phyloP scores from a whole-genome alignment of 768 basidiomycete species.

The Phlegmacium glaucopus region DNA sequence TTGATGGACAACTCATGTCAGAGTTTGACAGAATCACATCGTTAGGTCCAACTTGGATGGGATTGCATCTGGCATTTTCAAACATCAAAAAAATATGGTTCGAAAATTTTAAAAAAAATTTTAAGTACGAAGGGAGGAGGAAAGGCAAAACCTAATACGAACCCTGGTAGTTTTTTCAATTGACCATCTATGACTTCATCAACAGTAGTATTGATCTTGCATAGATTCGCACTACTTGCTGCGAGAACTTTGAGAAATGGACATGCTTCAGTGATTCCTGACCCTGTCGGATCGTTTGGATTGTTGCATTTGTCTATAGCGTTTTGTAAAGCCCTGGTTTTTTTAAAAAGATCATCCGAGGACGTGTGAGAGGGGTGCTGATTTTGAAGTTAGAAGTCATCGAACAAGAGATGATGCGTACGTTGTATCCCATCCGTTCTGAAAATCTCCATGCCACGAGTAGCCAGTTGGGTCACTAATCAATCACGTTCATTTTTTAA shows the following conservation, averaged over 20 bases:
- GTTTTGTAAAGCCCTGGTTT: conserved; percentile 33
- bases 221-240: conserved; percentile 22
- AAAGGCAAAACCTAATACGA: neutral
- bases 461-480: conserved; percentile 51
- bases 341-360: too few species aligned
- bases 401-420: too few species aligned
- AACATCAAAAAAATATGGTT: too few species aligned
- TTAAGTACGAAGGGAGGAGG: neutral
- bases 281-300: conserved; percentile 31
- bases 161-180: conserved; percentile 28
- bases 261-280: conserved; percentile 37
- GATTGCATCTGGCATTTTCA: conserved; percentile 31
- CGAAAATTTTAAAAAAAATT: neutral
- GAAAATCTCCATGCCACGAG: conserved; percentile 46
- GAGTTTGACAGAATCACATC: conserved; percentile 34
- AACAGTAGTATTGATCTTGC: conserved; percentile 31
- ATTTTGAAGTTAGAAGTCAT: too few species aligned
- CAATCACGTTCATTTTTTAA: neutral
- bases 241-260: conserved; percentile 31
- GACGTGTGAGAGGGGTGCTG: too few species aligned
- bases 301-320: conserved; percentile 46
- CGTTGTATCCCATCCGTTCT: conserved; percentile 47
- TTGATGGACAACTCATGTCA: conserved; percentile 23
- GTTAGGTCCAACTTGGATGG: conserved; percentile 34
- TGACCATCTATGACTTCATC: conserved; percentile 22